Base-by-base conservation (phyloP, 2,329 filamentous ascomycete species). In the Botrytis elliptica region DNA sequence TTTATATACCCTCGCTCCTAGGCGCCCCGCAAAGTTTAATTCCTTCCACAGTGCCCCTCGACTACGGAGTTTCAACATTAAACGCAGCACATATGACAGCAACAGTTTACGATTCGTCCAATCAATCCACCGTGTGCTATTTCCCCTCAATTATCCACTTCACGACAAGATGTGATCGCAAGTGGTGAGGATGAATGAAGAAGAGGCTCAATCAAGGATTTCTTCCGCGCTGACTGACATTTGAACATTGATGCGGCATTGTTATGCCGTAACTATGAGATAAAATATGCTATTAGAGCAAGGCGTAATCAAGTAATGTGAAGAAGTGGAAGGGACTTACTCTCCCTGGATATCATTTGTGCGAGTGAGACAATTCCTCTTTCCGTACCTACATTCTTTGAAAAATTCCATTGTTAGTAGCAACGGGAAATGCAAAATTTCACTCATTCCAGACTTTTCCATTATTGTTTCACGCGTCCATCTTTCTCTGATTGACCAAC, bases 11-110 rank as follows among this genome's bases (percentile, higher is more conserved):
- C 36, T 40, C 46, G 36, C 38, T 22, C 65, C 52, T 40, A 16
- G 25, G 65, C 46, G 65, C 65, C 46, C 33, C 65, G 36, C 65
- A 55, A 68, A 68, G 46, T 68, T 12, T 40, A 55, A 67, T n/a
- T 49, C 46, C 22, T 49, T 49, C 46, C 10, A 44, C 33, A 33
- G 33, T 33, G 33, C 33, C 33, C 33, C 33, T 33, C 33, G 33
- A 33, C 33, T 33, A n/a, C n/a, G n/a, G n/a, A 49, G 49, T 55
- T 20, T 55, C 18, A 25, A 40, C 25, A 10, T 42, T 40, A 68
- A 29, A 68, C 33, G 65, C 46, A 29, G n/a, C 52, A 57, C 33
- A 33, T 33, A 33, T 68, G 46, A 12, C 33, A 68, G 46, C 46
- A 5, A 55, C 16, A 38, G 4, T 29, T 36, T 14, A 52, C 7